Conservation (phyloP, 306 rosid genomes). For the Glycyrrhiza uralensis region DNA sequence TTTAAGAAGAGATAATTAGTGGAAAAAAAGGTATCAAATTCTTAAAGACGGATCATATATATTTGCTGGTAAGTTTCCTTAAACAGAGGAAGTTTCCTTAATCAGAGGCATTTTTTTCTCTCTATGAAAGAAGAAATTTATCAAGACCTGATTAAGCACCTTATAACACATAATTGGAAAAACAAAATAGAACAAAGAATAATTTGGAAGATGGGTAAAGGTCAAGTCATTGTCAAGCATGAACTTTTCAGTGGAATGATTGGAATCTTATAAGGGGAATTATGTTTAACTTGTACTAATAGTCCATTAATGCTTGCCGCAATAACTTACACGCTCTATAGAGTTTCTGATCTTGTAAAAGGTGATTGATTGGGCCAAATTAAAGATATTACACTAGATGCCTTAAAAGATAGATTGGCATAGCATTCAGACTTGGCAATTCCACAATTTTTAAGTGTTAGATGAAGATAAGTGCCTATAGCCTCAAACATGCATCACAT, state of each 20-base stretch:
- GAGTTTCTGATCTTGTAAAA: neutral
- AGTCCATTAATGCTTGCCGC: neutral
- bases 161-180: neutral
- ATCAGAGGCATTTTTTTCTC: neutral
- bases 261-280: neutral
- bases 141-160: too few relatives aligned
- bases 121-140: neutral
- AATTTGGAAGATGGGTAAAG: neutral
- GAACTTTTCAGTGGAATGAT: neutral
- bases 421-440: conserved; percentile 3
- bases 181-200: neutral
- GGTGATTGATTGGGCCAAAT: neutral
- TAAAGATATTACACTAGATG: neutral
- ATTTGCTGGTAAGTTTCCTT: neutral
- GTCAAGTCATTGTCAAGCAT: conserved; percentile 14
- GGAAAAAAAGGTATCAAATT: conserved; percentile 1
- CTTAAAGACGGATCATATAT: neutral
- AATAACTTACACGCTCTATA: conserved; percentile 4
- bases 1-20: conserved; percentile 2
- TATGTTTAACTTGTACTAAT: neutral
- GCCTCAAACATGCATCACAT: conserved; percentile 9
- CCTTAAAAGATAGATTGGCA: neutral
- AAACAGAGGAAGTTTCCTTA: neutral
- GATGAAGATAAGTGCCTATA: neutral
- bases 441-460: neutral